Percentiles rank a stretch among this genome's conserved stretches.
phyloP scores from a whole-genome alignment of 768 basidiomycete species.

The Baorangia bicolor region DNA sequence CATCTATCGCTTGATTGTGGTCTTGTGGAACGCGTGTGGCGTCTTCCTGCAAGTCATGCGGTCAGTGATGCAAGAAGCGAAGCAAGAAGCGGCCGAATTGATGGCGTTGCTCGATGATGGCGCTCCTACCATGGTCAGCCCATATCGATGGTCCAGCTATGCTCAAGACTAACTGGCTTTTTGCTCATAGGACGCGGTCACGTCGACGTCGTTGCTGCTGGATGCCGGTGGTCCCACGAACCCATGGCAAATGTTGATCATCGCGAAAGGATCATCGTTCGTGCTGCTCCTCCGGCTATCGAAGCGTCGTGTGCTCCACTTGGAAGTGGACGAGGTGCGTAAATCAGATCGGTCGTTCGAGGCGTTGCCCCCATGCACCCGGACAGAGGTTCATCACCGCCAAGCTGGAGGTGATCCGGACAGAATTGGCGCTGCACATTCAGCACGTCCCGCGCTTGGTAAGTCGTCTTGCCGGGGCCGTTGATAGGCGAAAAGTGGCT shows the following conservation, averaged over 20 bases:
- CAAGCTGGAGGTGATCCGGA: constrained; percentile 24
- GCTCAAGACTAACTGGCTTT: not conserved
- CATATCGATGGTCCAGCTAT: not conserved
- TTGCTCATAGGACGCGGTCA: constrained; percentile 5
- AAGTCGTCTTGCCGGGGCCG: not conserved
- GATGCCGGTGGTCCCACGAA: not conserved
- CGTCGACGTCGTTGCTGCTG: not conserved
- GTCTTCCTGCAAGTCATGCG: constrained; percentile 13
- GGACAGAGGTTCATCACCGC: constrained; percentile 13
- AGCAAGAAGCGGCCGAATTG: constrained; percentile 16
- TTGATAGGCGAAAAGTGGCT: not conserved
- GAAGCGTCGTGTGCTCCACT: constrained; percentile 16
- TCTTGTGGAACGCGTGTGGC: constrained; percentile 13
- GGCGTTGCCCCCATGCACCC: not conserved
- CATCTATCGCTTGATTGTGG: not conserved
- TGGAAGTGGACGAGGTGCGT: constrained; percentile 28
- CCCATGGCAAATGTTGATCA: constrained; percentile 20
- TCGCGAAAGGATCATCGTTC: constrained; percentile 19
- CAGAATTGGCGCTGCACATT: constrained; percentile 9
- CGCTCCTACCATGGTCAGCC: constrained; percentile 10
- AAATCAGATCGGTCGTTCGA: not conserved
- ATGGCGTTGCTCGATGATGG: constrained; percentile 13
- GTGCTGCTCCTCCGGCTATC: constrained; percentile 22
- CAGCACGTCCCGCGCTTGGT: constrained; percentile 19
- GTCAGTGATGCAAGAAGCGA: constrained; percentile 12